Conservation (phyloP, 176 grass and related monocot species). For the Aegilops tauschii region DNA sequence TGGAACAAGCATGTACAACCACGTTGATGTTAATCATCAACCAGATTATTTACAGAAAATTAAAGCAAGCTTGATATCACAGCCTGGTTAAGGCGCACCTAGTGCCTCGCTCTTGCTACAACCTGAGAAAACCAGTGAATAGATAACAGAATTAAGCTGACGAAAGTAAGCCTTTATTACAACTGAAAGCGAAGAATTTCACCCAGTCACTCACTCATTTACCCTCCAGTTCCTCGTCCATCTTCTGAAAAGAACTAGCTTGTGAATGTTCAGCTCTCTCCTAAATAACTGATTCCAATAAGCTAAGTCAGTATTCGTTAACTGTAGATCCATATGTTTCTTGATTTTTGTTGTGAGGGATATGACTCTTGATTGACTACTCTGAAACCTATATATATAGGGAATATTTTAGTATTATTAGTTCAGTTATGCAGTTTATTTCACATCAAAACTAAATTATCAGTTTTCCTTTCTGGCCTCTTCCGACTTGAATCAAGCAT, state of each 20-base stretch:
- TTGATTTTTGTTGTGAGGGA: too few relatives aligned
- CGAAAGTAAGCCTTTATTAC: background rate
- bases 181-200: background rate
- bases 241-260: background rate
- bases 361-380: background rate
- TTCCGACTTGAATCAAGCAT: background rate
- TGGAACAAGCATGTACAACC: background rate
- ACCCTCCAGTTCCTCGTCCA: background rate
- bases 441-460: background rate
- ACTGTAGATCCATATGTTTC: background rate
- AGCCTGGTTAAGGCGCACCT: background rate
- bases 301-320: background rate
- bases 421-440: constrained; percentile 10
- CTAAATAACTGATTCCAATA: constrained; percentile 2
- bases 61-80: background rate
- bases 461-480: background rate
- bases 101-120: background rate
- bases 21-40: background rate
- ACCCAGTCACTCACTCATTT: background rate
- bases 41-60: background rate
- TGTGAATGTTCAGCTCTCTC: background rate
- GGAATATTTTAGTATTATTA: background rate
- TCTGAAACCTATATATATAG: background rate
- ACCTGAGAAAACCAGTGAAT: background rate
- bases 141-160: background rate